Evolutionary conservation across 352 stramenopile species (phyloP).

Genomic region (Phytophthora melonis): DNA sequence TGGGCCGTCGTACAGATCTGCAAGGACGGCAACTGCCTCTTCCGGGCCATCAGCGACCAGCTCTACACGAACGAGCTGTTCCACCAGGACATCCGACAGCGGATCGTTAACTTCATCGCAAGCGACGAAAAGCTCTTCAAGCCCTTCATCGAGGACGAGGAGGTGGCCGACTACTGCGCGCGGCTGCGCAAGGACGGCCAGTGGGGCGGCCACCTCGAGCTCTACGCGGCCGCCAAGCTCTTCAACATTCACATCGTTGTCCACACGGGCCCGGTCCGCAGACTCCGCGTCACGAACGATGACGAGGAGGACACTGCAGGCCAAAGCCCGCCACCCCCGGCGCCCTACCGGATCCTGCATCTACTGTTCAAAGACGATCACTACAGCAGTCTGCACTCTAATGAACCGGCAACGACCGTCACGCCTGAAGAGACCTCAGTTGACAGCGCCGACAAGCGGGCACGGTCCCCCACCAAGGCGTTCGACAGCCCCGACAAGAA

Average conservation of each 20-base stretch:
- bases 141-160: constrained; percentile 48
- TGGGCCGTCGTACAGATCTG: constrained; percentile 43
- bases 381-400: constrained; percentile 60
- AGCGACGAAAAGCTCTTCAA: constrained; percentile 47
- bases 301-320: constrained; percentile 16
- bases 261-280: constrained; percentile 56
- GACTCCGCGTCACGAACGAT: constrained; percentile 55
- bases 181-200: constrained; percentile 60
- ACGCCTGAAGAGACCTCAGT: constrained; percentile 8
- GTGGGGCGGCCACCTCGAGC: constrained; percentile 70
- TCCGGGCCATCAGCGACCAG: constrained; percentile 67
- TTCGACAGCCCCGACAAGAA: constrained; percentile 26
- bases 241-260: constrained; percentile 74
- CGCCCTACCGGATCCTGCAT: constrained; percentile 50
- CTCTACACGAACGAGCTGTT: constrained; percentile 58
- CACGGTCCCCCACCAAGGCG: constrained; percentile 18
- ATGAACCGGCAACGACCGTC: constrained; percentile 21
- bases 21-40: constrained; percentile 66
- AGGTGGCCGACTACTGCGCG: constrained; percentile 48
- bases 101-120: constrained; percentile 57
- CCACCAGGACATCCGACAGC: constrained; percentile 50
- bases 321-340: constrained; percentile 12
- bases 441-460: constrained; percentile 23
- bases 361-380: constrained; percentile 61
- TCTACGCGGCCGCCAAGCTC: constrained; percentile 63